Base-by-base conservation (phyloP, 2,329 filamentous ascomycete genomes). In the Ceratocystis cubensis region DNA sequence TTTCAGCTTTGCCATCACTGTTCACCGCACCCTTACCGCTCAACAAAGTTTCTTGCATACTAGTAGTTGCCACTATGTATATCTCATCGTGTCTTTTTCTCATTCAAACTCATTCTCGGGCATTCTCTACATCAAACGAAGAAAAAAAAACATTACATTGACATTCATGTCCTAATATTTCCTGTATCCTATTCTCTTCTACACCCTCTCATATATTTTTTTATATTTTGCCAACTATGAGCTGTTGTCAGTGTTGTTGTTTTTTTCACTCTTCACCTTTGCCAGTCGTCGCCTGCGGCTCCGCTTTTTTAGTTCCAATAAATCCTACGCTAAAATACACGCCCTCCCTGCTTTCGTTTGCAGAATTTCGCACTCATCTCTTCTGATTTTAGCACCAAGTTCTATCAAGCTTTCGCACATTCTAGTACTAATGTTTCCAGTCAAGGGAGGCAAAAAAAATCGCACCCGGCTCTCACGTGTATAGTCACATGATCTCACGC, bases 311-410 rank as follows among this genome's bases (percentile, higher is more conserved):
- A 33, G 33, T 59, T 30, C 56, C 56, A 59, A 59, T 59, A 59
- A 37, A 59, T 30, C 56, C 56, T n/a, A n/a, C 28, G 17, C 28
- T 59, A 59, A 37, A 4, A 8, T 30, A 33, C 56, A 59, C 56
- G 25, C 56, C 56, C 30, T 59, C 30, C 28, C 22, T 30, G 30
- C 56, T 30, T 28, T 59, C 33, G 56, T n/a, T 37, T 37, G 15
- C 13, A 8, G 33, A 41, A 63, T 37, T 53, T 65, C 66, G 67
- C 30, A 64, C 66, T 62, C 65, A 28, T 2, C 56, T 33, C 37
- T 8, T n/a, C n/a, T 25, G 5, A 17, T 59, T 59, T 59, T 20
- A n/a, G 22, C 56, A 59, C 56, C 1, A n/a, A 1, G 5, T 17
- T 8, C 13, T 1, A 28, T 3, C 28, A n/a, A 4, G 5, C 15